phyloP scores from a whole-genome alignment of 2,329 filamentous ascomycete species.

The Colletotrichum sp. region DNA sequence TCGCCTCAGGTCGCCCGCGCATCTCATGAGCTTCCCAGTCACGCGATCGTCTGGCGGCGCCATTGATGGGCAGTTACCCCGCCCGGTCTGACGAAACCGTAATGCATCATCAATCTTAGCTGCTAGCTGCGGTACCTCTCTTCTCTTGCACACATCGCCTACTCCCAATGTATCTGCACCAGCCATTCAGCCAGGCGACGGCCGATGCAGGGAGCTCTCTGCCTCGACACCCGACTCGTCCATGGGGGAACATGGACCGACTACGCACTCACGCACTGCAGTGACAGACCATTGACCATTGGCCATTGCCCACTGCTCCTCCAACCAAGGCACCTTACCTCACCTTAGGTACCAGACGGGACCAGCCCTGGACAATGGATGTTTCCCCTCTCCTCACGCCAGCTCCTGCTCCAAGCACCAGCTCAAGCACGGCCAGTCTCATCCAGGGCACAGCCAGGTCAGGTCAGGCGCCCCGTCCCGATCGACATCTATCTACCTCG shows the following conservation, averaged over 20 bases:
- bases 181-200: background rate
- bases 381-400: background rate
- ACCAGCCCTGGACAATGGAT: background rate
- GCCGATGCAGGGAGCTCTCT: background rate
- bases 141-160: background rate
- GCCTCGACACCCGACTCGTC: background rate
- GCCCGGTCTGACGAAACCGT: conserved; percentile 24
- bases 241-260: background rate
- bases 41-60: conserved; percentile 20
- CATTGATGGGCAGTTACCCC: conserved; percentile 21
- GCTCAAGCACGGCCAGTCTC: background rate
- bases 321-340: background rate
- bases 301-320: background rate
- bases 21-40: conserved; percentile 9
- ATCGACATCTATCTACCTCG: conserved; percentile 15
- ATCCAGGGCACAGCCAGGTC: background rate
- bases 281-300: background rate
- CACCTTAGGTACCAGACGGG: background rate
- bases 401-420: background rate
- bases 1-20: background rate
- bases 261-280: background rate
- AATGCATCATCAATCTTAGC: conserved; percentile 14
- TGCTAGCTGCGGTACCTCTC: background rate
- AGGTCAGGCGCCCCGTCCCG: conserved; percentile 6
- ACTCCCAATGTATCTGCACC: background rate